Evolutionary conservation across 768 basidiomycete genomes (phyloP).

Genomic region (Symmetrospora coprosmae): DNA sequence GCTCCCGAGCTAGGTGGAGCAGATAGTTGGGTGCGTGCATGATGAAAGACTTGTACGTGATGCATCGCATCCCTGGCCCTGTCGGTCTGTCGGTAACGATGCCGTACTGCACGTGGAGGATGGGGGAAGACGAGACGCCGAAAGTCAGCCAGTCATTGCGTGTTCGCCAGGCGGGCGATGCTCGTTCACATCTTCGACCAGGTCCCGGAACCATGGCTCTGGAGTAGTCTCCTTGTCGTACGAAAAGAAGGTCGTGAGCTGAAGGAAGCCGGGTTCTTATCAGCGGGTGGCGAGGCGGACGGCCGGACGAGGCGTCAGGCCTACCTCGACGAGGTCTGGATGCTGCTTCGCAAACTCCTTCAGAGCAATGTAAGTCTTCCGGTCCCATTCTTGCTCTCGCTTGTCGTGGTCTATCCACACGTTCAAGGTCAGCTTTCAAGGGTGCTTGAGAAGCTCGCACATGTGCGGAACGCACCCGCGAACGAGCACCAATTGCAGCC

Average conservation of each 20-base stretch:
- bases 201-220: constrained; percentile 17
- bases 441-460: too few relatives aligned
- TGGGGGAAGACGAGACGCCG: background rate
- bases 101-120: background rate
- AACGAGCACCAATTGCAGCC: constrained; percentile 24
- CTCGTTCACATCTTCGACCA: constrained; percentile 17
- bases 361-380: constrained; percentile 6
- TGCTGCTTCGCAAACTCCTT: constrained; percentile 1
- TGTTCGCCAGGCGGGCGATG: too few relatives aligned
- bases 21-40: constrained; percentile 18
- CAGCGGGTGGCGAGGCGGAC: background rate
- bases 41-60: constrained; percentile 19
- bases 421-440: background rate
- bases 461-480: background rate
- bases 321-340: constrained; percentile 8
- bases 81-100: background rate
- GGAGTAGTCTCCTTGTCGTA: background rate
- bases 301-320: background rate
- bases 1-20: background rate
- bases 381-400: constrained; percentile 18
- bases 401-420: background rate
- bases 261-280: background rate
- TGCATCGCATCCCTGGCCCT: background rate
- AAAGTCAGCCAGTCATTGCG: background rate
- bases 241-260: constrained; percentile 15